A percentile compares a stretch with the other conserved stretches of the same genome.
Evolutionary conservation across 208 protist species (phyloP).

Genomic region (Trypanosoma rangeli): DNA sequence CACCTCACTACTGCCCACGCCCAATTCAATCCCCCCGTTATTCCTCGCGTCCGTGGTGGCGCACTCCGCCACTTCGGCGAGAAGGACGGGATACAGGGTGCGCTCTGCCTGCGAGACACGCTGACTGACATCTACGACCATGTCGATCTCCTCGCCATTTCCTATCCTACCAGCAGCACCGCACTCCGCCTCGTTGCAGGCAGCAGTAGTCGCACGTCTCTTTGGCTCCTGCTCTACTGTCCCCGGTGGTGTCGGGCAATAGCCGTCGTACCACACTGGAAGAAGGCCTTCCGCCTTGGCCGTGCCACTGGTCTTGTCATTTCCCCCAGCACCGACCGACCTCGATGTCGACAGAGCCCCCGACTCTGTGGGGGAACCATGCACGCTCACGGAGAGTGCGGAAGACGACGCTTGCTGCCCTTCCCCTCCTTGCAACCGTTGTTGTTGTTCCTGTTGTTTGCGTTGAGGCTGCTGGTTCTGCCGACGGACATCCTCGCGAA

Average conservation of each 20-base stretch:
- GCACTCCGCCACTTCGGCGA: slow-evolving; percentile 16
- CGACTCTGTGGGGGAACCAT: background rate
- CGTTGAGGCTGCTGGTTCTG: slow-evolving; percentile 11
- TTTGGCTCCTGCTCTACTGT: background rate
- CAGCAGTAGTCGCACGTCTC: background rate
- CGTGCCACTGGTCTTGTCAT: slow-evolving; percentile 4
- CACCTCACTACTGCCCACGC: background rate
- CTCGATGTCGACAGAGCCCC: background rate
- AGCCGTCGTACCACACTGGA: slow-evolving; percentile 23
- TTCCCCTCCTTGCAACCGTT: background rate
- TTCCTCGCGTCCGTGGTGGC: background rate
- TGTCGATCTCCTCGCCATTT: background rate
- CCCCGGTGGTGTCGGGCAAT: background rate
- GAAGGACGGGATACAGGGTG: slow-evolving; percentile 28
- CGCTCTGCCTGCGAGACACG: slow-evolving; percentile 24
- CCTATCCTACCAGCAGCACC: background rate
- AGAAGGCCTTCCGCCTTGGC: background rate
- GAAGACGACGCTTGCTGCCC: background rate
- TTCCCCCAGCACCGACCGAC: background rate
- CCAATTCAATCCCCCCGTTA: background rate
- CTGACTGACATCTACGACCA: slow-evolving; percentile 19
- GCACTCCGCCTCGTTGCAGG: background rate
- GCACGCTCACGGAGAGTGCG: background rate
- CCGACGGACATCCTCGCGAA: slow-evolving; percentile 13
- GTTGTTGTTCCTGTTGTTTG: slow-evolving; percentile 9